These are phyloP conservation scores for Paraconiothyrium sp. DNA, from an alignment of 2,329 filamentous ascomycete genomes.

Conservation along the genomic window DNA sequence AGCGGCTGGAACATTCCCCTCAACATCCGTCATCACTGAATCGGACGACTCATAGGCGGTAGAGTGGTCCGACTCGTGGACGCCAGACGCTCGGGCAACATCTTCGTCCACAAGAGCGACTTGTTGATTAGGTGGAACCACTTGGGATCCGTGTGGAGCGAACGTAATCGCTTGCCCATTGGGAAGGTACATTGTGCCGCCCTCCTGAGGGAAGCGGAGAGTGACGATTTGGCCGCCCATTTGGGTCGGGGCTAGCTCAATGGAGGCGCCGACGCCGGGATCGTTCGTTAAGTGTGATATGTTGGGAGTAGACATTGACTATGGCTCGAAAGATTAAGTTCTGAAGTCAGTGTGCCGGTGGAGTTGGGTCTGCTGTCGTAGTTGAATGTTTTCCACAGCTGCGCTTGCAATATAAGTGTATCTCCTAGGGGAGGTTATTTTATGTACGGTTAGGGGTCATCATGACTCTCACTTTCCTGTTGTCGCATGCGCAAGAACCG, in stretches of 20 bases:
- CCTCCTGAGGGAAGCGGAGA: neutral
- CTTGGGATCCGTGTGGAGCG: neutral
- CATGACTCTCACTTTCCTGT: too few relatives aligned
- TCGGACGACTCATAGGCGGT: neutral
- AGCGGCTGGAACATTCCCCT: neutral
- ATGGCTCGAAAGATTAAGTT: too few relatives aligned
- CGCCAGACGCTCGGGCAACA: neutral
- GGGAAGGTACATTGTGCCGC: neutral
- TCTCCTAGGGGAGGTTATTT: too few relatives aligned
- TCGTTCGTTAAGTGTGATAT: too few relatives aligned
- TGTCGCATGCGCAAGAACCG: too few relatives aligned
- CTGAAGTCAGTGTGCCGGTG: too few relatives aligned
- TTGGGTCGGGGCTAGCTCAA: neutral
- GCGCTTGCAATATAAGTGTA: too few relatives aligned
- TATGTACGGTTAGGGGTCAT: too few relatives aligned
- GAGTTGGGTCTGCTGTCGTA: too few relatives aligned
- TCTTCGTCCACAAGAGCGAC: neutral
- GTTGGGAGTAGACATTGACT: too few relatives aligned
- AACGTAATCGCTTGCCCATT: neutral
- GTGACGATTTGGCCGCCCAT: neutral
- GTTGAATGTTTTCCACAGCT: too few relatives aligned
- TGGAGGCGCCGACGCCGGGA: neutral
- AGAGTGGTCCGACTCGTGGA: neutral
- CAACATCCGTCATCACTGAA: neutral
- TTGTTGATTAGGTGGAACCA: neutral